These are phyloP conservation scores for Colletotrichum simmondsii DNA, from an alignment of 2,329 filamentous ascomycete species.

Conservation along the genomic window DNA sequence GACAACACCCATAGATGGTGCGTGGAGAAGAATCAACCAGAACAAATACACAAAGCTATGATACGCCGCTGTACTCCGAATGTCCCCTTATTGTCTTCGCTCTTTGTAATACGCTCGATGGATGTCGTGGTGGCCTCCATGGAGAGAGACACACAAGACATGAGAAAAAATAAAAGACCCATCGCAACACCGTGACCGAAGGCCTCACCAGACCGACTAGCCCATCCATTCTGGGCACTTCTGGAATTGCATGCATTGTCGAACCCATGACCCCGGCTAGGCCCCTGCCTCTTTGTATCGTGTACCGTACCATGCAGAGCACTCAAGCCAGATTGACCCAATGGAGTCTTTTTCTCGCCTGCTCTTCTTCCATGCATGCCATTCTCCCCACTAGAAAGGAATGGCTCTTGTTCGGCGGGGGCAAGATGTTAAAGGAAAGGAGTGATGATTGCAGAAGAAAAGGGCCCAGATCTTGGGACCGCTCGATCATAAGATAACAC, in stretches of 20 bases:
- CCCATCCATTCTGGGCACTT: slow-evolving; percentile 23
- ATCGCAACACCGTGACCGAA: slow-evolving; percentile 17
- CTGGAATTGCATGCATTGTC: slow-evolving; percentile 28
- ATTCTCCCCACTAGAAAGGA: slow-evolving; percentile 13
- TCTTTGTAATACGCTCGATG: slow-evolving; percentile 35
- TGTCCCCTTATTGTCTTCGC: slow-evolving; percentile 37
- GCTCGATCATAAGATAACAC: slow-evolving; percentile 60
- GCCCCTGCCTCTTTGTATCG: slow-evolving; percentile 1
- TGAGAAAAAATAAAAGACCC: slow-evolving; percentile 33
- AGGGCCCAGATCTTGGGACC: background rate
- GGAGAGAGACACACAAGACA: slow-evolving; percentile 34
- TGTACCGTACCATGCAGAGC: slow-evolving; percentile 10
- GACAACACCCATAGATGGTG: slow-evolving; percentile 34
- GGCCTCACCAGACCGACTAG: slow-evolving; percentile 27
- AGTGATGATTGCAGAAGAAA: background rate
- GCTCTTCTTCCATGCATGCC: slow-evolving; percentile 22
- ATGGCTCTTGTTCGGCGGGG: slow-evolving; percentile 11
- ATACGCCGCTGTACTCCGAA: slow-evolving; percentile 41
- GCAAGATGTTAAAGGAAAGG: background rate
- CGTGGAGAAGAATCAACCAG: slow-evolving; percentile 28
- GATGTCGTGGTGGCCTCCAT: slow-evolving; percentile 15
- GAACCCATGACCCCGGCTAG: background rate
- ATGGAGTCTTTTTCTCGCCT: background rate
- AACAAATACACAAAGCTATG: slow-evolving; percentile 38
- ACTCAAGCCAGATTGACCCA: background rate